Percentiles rank a stretch among this genome's conserved stretches.
Evolutionary conservation across 2,329 filamentous ascomycete species (phyloP).

Genomic region (Aspergillus unguis): DNA sequence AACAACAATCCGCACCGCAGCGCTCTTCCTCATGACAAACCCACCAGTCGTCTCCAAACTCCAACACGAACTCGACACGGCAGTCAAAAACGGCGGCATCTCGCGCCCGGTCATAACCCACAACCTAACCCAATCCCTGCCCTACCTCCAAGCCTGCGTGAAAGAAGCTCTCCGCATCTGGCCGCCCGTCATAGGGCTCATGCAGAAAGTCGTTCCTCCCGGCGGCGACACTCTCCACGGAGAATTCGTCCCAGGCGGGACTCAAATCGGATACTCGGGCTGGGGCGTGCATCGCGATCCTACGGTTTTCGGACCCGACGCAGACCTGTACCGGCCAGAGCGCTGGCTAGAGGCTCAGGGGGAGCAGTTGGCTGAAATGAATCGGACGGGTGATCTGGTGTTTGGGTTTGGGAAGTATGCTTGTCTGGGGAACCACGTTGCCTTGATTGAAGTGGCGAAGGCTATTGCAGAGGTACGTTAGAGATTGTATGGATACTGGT

Average conservation of each 20-base stretch:
- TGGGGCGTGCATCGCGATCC: not conserved
- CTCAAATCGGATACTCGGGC: not conserved
- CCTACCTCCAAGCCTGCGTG: conserved; percentile 1
- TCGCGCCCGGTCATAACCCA: not conserved
- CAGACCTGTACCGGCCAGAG: not conserved
- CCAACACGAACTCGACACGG: not conserved
- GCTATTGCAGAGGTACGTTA: not conserved
- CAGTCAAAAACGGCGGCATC: not conserved
- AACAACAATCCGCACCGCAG: not conserved
- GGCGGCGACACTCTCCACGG: not conserved
- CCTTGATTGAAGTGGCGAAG: conserved; percentile 1
- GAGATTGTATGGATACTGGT: not conserved
- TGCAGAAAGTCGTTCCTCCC: not conserved
- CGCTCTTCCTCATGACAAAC: not conserved
- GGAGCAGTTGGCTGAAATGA: not conserved
- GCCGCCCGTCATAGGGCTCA: not conserved
- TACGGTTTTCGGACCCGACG: not conserved
- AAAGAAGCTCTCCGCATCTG: conserved; percentile 1
- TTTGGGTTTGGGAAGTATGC: conserved; percentile 2
- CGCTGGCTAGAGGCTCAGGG: not conserved
- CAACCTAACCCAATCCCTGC: not conserved
- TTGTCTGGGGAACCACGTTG: conserved; percentile 1
- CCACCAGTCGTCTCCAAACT: not conserved
- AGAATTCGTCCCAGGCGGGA: not conserved
- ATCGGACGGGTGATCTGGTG: not conserved